Evolutionary conservation across 371 early-diverging fungal genomes (phyloP), one percentile per base, ranked within the genome.

Genomic region (Saksenaea vasiformis): DNA sequence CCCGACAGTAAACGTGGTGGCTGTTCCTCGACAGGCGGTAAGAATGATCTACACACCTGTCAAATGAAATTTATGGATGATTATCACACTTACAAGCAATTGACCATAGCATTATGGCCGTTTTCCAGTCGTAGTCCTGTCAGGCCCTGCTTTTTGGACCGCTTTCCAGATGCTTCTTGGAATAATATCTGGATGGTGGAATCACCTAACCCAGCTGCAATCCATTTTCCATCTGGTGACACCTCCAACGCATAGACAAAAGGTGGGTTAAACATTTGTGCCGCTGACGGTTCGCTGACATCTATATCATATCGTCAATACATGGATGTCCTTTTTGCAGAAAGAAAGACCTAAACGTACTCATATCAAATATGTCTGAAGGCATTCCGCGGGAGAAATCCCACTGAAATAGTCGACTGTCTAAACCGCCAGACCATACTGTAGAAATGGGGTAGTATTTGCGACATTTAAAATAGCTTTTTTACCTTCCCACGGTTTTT

Each of bases 361-460:
- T 70, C 65, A 70, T 79, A 53, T 75, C 70, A 31, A 65, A 68
- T 9, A 72, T 66, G 10, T 68, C 51, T 9, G 62, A 61, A 22
- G 71, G 71, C 19, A 36, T 57, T 1, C 80, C 80, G 15, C 74
- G 65, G 34, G 82, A 78, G 19, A 79, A 76, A 63, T 82, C 82
- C 79, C 82, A 79, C 37, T 72, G 73, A 26, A 70, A 71, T 0
- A 82, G 39, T 19, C 76, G 64, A 36, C 73, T 76, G 58, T 82
- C 82, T 72, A 79, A 67, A 13, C 82, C 82, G 31, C 82, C 82
- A 31, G 82, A 82, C 78, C 79, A 79, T 3, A 82, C 80, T 80
- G 62, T 37, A 58, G 35, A 26, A 37, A 13, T 15, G 15, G 13
- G 38, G 31, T 22, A 47, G 17, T 13, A 1, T 31, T 19, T 7